A percentile compares a stretch with the other conserved stretches of the same genome.
Conservation (phyloP, 2,329 filamentous ascomycete species). For the Cladophialophora exuberans region DNA sequence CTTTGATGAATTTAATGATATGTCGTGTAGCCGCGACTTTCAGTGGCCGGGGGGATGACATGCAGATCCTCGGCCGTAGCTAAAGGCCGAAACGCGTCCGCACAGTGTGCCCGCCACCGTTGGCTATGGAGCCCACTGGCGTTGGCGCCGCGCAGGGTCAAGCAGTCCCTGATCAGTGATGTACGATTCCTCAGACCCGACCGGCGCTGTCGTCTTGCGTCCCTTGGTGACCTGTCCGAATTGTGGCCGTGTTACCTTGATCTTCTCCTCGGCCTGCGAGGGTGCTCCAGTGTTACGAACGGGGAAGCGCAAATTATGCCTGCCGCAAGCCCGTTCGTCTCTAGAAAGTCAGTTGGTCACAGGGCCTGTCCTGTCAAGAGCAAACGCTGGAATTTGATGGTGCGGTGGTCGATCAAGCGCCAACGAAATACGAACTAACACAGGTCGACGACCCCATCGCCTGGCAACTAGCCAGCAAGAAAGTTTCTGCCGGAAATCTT, state of each 20-base stretch:
- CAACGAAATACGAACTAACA: not conserved
- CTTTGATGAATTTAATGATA: not conserved
- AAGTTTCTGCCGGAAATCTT: slow-evolving; percentile 8
- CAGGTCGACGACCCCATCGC: too few species aligned
- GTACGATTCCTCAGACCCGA: too few species aligned
- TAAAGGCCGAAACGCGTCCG: slow-evolving; percentile 5
- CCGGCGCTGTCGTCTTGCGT: too few species aligned
- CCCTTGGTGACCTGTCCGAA: too few species aligned
- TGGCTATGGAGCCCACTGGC: too few species aligned
- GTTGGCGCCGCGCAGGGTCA: not conserved
- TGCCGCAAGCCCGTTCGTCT: too few species aligned
- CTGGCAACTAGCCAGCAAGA: not conserved
- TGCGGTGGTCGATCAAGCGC: slow-evolving; percentile 3
- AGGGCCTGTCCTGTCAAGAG: too few species aligned
- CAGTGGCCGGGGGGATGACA: not conserved
- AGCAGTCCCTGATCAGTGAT: slow-evolving; percentile 5
- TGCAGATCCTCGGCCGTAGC: slow-evolving; percentile 9
- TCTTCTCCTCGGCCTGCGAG: not conserved
- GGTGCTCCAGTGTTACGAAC: not conserved
- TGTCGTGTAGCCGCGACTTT: not conserved
- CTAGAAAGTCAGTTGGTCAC: too few species aligned
- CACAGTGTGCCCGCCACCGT: too few species aligned
- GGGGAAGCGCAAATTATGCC: not conserved
- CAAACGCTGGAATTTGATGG: not conserved
- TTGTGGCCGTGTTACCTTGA: not conserved